Evolutionary conservation across 2,329 filamentous ascomycete genomes (phyloP).

Genomic region (Aspergillus eucalypticola): DNA sequence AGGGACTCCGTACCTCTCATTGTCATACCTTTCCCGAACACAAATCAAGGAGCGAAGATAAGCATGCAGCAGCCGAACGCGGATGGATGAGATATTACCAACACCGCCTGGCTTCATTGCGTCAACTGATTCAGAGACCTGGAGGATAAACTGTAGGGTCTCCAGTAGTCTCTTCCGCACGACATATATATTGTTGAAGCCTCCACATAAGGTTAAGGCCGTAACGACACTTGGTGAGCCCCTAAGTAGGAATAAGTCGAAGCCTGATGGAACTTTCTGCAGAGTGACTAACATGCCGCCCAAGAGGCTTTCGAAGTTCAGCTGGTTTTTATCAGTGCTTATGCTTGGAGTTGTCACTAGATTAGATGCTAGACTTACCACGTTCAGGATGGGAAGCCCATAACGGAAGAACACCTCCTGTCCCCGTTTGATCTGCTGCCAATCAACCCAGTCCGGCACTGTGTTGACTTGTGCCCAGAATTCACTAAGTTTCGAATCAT

Average conservation of each 20-base stretch:
- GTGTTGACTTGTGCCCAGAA: conserved; percentile 69
- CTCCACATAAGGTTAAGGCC: conserved; percentile 71
- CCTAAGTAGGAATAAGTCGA: conserved; percentile 35
- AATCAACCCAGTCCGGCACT: conserved; percentile 74
- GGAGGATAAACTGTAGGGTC: conserved; percentile 73
- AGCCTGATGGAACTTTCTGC: not conserved
- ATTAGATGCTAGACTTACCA: conserved; percentile 24
- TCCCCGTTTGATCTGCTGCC: conserved; percentile 71
- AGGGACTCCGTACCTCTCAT: conserved; percentile 61
- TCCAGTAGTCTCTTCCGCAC: conserved; percentile 68
- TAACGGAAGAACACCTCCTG: conserved; percentile 79
- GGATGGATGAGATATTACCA: conserved; percentile 64
- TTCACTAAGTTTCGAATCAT: conserved; percentile 56
- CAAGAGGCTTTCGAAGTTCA: conserved; percentile 34
- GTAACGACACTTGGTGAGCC: conserved; percentile 72
- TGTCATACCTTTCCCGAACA: conserved; percentile 57
- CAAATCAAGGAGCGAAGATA: conserved; percentile 64
- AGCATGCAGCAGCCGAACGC: conserved; percentile 69
- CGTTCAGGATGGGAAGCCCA: conserved; percentile 65
- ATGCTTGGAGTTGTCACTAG: not conserved
- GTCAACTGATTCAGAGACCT: conserved; percentile 65
- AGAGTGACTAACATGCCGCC: conserved; percentile 28
- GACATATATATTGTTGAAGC: conserved; percentile 61
- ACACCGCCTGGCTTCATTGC: conserved; percentile 68
- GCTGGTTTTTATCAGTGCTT: conserved; percentile 15